Conservation (phyloP, 2,329 filamentous ascomycete genomes). For the Alternaria burnsii region DNA sequence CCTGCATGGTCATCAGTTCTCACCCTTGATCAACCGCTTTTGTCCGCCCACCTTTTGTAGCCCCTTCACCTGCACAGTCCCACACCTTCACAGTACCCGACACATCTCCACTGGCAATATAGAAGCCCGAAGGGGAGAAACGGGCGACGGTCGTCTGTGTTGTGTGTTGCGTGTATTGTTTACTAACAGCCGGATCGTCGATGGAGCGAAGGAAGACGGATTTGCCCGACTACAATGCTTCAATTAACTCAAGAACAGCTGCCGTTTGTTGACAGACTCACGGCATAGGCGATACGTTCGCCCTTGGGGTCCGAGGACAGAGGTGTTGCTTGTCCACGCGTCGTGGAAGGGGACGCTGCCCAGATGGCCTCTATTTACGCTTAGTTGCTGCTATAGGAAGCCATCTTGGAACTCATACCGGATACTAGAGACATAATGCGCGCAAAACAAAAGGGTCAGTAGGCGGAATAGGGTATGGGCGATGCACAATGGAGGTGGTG, state of each 20-base stretch:
- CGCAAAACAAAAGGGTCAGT: background rate
- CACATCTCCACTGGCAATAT: slow-evolving; percentile 89
- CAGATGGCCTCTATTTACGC: slow-evolving; percentile 71
- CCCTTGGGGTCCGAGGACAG: slow-evolving; percentile 89
- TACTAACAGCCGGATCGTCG: slow-evolving; percentile 82
- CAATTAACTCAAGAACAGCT: slow-evolving; percentile 13
- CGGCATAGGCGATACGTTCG: slow-evolving; percentile 90
- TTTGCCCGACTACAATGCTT: slow-evolving; percentile 78
- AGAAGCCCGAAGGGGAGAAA: slow-evolving; percentile 94
- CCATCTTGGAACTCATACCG: slow-evolving; percentile 18
- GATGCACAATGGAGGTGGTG: background rate
- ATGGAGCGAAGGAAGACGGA: slow-evolving; percentile 96
- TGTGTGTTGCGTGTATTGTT: slow-evolving; percentile 93
- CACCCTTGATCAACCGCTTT: slow-evolving; percentile 15
- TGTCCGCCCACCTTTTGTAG: slow-evolving; percentile 71
- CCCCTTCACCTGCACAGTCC: slow-evolving; percentile 86
- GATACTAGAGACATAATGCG: slow-evolving; percentile 28
- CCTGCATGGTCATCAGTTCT: slow-evolving; percentile 57
- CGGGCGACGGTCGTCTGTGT: slow-evolving; percentile 88
- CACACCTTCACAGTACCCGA: slow-evolving; percentile 88
- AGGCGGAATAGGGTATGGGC: background rate
- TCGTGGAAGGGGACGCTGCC: slow-evolving; percentile 83
- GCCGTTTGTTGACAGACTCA: slow-evolving; percentile 52
- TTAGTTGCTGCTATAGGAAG: slow-evolving; percentile 9
- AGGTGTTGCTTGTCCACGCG: slow-evolving; percentile 85